Evolutionary conservation across 805 yeast species (phyloP), one percentile per base, ranked within the genome.

Genomic region (Naumovozyma castellii): DNA sequence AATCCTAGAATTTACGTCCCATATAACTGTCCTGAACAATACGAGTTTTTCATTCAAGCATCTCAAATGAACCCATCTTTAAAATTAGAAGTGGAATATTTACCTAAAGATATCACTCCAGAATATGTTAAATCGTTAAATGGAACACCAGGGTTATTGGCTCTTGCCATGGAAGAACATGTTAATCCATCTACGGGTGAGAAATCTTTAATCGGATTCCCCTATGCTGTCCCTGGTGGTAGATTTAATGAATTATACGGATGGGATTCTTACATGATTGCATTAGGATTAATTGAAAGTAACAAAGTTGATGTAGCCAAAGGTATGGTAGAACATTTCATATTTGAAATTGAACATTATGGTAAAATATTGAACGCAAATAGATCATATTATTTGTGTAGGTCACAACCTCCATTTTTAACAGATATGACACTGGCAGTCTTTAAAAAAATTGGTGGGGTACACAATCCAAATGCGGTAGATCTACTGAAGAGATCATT

Each of bases 201-300:
- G 32, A 57, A 55, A 14, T 67, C 71, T 12, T 50, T 81, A 35
- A 67, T 72, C 31, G 85, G 87, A 16, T 78, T 73, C 53, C 95
- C 95, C 0, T 90, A 90, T 60, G 83, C 85, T 14, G 97, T 90
- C 18, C 98, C 98, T 1, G 98, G 98, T 14, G 97, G 98, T 17
- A 69, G 98, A 47, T 90, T 90, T 64, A 92, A 92, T 64, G 98
- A 90, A 64, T 72, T 87, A 43, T 90, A 92, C 55, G 98, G 97
- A 13, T 90, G 98, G 98, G 98, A 90, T 60, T 86, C 96, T 2
- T 90, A 92, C 56, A 84, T 92, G 81, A 87, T 81, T 56, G 75
- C 92, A 0, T 61, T 87, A 18, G 98, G 97, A 1, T 68, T 92
- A 32, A 59, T 92, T 18, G 71, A 74, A 19, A 82, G 83, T 53